Evolutionary conservation across 805 yeast genomes (phyloP).

Genomic region (Barnettozyma wickerhamii): DNA sequence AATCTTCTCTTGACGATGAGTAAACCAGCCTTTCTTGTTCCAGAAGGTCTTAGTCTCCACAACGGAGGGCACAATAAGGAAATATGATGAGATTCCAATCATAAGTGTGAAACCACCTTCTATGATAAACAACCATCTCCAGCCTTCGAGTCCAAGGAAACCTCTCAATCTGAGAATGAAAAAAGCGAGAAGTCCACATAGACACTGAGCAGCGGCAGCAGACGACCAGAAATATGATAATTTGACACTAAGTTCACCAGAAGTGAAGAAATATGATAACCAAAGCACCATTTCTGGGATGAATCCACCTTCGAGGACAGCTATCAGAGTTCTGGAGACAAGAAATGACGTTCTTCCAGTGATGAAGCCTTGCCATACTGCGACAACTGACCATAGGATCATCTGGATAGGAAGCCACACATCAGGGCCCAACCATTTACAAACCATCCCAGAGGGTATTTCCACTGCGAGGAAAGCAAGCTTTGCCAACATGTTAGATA

Average conservation of each 20-base stretch:
- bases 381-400: slow-evolving; percentile 52
- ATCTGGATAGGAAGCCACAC: slow-evolving; percentile 57
- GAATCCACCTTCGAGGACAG: slow-evolving; percentile 60
- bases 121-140: slow-evolving; percentile 66
- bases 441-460: slow-evolving; percentile 51
- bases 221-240: slow-evolving; percentile 61
- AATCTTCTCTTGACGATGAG: slow-evolving; percentile 51
- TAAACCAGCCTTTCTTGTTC: slow-evolving; percentile 49
- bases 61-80: slow-evolving; percentile 53
- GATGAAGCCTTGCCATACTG: slow-evolving; percentile 46
- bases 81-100: slow-evolving; percentile 46
- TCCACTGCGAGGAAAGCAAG: slow-evolving; percentile 40
- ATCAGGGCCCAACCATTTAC: slow-evolving; percentile 59
- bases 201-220: slow-evolving; percentile 42
- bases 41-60: slow-evolving; percentile 49
- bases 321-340: slow-evolving; percentile 46
- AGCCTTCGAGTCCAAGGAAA: slow-evolving; percentile 42
- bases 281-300: slow-evolving; percentile 64
- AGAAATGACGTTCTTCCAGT: slow-evolving; percentile 37
- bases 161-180: slow-evolving; percentile 53
- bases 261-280: slow-evolving; percentile 64
- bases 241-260: slow-evolving; percentile 53
- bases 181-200: slow-evolving; percentile 46
- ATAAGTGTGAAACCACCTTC: slow-evolving; percentile 56
- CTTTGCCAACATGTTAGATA: slow-evolving; percentile 55